Percentiles rank a stretch among this genome's conserved stretches.
phyloP scores from a whole-genome alignment of 495 filamentous ascomycete genomes.

The Zalerion maritima region DNA sequence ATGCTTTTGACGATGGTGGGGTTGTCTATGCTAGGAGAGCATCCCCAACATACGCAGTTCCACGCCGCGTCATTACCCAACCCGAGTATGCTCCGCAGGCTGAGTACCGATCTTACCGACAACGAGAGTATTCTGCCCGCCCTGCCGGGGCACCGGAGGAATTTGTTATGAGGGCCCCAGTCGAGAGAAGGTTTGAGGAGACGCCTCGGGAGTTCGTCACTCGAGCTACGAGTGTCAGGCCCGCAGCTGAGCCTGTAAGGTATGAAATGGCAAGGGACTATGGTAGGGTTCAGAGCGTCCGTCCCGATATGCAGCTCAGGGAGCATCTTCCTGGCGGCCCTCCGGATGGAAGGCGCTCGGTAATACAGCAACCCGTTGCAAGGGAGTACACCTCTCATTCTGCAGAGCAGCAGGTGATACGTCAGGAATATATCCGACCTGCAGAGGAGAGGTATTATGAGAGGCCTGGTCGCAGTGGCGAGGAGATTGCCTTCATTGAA shows the following conservation, averaged over 20 bases:
- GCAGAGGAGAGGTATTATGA: constrained; percentile 26
- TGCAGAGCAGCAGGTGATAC: constrained; percentile 13
- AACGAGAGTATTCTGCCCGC: constrained; percentile 32
- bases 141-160: constrained; percentile 26
- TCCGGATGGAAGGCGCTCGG: constrained; percentile 8
- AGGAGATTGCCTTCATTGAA: constrained; percentile 33
- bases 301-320: constrained; percentile 18
- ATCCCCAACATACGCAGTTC: constrained; percentile 22
- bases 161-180: constrained; percentile 8
- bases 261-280: constrained; percentile 14
- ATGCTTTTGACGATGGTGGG: constrained; percentile 29
- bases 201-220: constrained; percentile 38
- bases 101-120: constrained; percentile 34
- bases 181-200: constrained; percentile 15
- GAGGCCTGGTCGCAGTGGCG: constrained; percentile 18
- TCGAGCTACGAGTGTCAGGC: constrained; percentile 43
- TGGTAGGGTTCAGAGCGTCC: constrained; percentile 36
- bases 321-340: constrained; percentile 14
- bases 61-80: constrained; percentile 36
- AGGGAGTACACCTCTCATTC: constrained; percentile 30
- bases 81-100: constrained; percentile 32
- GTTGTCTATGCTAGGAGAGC: constrained; percentile 30
- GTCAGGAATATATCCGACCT: constrained; percentile 22
- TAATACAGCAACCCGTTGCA: constrained; percentile 7
- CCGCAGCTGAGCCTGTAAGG: constrained; percentile 28